Evolutionary conservation across 2,329 filamentous ascomycete species (phyloP).

Genomic region (Nemania sp.): DNA sequence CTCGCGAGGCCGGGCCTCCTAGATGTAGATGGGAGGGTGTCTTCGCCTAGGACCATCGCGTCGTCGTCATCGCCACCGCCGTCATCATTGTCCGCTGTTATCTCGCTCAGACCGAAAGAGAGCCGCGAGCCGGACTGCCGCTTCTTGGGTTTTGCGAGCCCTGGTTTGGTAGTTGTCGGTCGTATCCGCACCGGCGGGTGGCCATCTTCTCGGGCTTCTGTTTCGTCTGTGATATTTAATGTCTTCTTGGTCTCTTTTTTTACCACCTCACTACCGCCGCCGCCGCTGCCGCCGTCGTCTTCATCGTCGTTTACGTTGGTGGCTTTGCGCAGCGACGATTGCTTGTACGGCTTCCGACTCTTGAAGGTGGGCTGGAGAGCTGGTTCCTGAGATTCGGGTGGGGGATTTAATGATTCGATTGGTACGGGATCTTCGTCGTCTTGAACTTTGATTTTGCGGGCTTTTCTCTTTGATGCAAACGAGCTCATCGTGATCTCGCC

Average conservation of each 20-base stretch:
- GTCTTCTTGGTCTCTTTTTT: constrained; percentile 28
- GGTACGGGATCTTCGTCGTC: constrained; percentile 59
- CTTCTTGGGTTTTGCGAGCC: constrained; percentile 67
- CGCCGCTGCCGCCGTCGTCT: too few species aligned
- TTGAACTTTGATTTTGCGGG: constrained; percentile 73
- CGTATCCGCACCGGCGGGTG: constrained; percentile 55
- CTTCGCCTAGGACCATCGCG: constrained; percentile 43
- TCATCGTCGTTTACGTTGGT: constrained; percentile 52
- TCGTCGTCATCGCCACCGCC: constrained; percentile 49
- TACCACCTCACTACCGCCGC: too few species aligned
- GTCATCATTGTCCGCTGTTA: constrained; percentile 56
- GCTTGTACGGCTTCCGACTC: constrained; percentile 54
- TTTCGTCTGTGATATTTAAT: constrained; percentile 30
- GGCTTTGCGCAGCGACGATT: constrained; percentile 62
- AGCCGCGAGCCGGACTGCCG: constrained; percentile 66
- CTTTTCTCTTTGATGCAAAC: constrained; percentile 66
- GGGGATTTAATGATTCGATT: constrained; percentile 34
- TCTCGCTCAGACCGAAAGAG: constrained; percentile 71
- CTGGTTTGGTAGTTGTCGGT: constrained; percentile 52
- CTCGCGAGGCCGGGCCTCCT: constrained; percentile 67
- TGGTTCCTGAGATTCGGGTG: constrained; percentile 41
- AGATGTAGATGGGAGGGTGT: constrained; percentile 64
- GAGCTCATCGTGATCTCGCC: constrained; percentile 51
- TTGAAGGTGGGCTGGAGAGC: constrained; percentile 50
- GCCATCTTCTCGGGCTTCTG: constrained; percentile 50